Evolutionary conservation across 192 early-diverging fungal genomes (phyloP).

Genomic region (Powellomyces hirtus): DNA sequence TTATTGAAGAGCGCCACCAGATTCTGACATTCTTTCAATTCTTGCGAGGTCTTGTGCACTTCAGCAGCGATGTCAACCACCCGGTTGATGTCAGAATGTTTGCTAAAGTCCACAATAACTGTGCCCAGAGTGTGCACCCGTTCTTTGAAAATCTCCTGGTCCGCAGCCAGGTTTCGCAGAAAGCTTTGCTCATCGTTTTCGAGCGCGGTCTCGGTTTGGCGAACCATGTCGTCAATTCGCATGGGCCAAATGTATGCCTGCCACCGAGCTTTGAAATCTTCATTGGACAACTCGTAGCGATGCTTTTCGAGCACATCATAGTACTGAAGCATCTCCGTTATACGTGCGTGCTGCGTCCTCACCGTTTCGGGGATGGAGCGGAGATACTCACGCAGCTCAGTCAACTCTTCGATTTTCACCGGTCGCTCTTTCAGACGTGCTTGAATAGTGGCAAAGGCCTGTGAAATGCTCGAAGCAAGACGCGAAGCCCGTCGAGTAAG

Average conservation of each 20-base stretch:
- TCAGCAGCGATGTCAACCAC: slow-evolving; percentile 55
- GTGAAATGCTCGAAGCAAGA: slow-evolving; percentile 43
- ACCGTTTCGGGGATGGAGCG: slow-evolving; percentile 53
- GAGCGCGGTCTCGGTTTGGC: slow-evolving; percentile 40
- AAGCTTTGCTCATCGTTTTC: slow-evolving; percentile 55
- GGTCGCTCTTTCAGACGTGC: slow-evolving; percentile 49
- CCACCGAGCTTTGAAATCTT: slow-evolving; percentile 58
- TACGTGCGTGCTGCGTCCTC: slow-evolving; percentile 33
- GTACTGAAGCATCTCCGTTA: slow-evolving; percentile 54
- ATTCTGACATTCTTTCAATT: slow-evolving; percentile 57
- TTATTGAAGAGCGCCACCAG: slow-evolving; percentile 52
- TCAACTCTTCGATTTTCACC: slow-evolving; percentile 60
- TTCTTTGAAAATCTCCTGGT: slow-evolving; percentile 68
- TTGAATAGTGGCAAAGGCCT: slow-evolving; percentile 48
- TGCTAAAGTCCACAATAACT: slow-evolving; percentile 55
- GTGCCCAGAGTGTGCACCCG: slow-evolving; percentile 43
- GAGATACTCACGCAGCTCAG: slow-evolving; percentile 58
- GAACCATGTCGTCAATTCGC: slow-evolving; percentile 52
- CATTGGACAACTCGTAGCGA: slow-evolving; percentile 55
- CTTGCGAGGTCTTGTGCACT: slow-evolving; percentile 48
- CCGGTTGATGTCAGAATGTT: slow-evolving; percentile 42
- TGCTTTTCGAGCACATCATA: slow-evolving; percentile 60
- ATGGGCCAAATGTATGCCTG: slow-evolving; percentile 53
- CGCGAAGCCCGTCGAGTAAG: slow-evolving; percentile 38
- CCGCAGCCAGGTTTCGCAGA: slow-evolving; percentile 47